Conservation (phyloP, 495 filamentous ascomycete species). For the Xylaria sp. region DNA sequence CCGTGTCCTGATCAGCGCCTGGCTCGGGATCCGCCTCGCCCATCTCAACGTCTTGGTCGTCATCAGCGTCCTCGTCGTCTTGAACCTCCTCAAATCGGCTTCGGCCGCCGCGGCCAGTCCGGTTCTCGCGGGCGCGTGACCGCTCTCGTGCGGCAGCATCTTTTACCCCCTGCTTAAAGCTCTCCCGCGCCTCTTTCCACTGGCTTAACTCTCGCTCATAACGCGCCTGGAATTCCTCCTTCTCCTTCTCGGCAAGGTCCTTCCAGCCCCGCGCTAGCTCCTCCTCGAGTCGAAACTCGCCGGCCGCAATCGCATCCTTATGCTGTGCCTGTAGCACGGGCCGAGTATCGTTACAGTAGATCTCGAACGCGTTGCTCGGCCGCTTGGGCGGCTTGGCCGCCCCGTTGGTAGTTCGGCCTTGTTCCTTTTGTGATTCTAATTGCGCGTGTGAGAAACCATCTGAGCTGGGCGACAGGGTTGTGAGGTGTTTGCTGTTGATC, state of each 20-base stretch:
- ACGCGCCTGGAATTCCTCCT: conserved; percentile 51
- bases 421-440: conserved; percentile 42
- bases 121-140: conserved; percentile 35
- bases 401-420: conserved; percentile 34
- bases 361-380: conserved; percentile 57
- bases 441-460: conserved; percentile 52
- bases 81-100: conserved; percentile 36
- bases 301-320: conserved; percentile 45
- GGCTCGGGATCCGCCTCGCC: conserved; percentile 37
- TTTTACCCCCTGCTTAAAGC: conserved; percentile 42
- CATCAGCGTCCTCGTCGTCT: conserved; percentile 38
- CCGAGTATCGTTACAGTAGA: conserved; percentile 57
- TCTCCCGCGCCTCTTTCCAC: conserved; percentile 49
- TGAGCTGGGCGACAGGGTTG: conserved; percentile 54
- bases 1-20: conserved; percentile 43
- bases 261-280: conserved; percentile 60
- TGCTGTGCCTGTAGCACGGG: conserved; percentile 46
- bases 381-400: conserved; percentile 47
- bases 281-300: conserved; percentile 50
- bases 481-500: conserved; percentile 53
- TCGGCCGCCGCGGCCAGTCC: conserved; percentile 33
- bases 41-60: conserved; percentile 45
- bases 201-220: conserved; percentile 50
- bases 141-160: conserved; percentile 44
- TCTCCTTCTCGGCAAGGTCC: conserved; percentile 50